These are phyloP conservation scores for Ambrosia artemisiifolia DNA, from an alignment of 129 eudicot species.

Conservation along the genomic window DNA sequence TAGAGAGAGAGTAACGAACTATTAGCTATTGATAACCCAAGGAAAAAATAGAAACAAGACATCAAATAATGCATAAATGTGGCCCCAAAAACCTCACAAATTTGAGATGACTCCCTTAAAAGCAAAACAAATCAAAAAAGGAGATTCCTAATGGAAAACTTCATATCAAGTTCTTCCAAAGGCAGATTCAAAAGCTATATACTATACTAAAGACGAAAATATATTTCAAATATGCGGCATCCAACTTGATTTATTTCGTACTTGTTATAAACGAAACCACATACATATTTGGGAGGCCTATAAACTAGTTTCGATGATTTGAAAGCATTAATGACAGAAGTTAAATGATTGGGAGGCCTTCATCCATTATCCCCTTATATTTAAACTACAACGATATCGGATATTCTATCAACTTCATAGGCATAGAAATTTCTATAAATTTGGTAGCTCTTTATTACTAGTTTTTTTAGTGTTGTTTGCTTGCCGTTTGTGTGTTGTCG, in stretches of 20 bases:
- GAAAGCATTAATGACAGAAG: neutral
- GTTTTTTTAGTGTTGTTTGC: too few relatives aligned
- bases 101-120: constrained; percentile 26
- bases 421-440: too few relatives aligned
- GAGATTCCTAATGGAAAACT: too few relatives aligned
- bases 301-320: neutral
- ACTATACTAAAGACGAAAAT: too few relatives aligned
- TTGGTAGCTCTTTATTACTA: too few relatives aligned
- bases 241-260: too few relatives aligned
- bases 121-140: constrained; percentile 18
- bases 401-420: too few relatives aligned
- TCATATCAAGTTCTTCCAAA: too few relatives aligned
- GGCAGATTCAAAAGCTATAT: too few relatives aligned
- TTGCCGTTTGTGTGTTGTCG: too few relatives aligned
- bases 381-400: too few relatives aligned
- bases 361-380: neutral
- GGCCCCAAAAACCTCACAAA: constrained; percentile 26
- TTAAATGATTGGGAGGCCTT: neutral
- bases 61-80: constrained; percentile 18
- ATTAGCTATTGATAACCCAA: constrained; percentile 2
- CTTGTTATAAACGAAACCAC: neutral
- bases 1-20: constrained; percentile 10
- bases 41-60: constrained; percentile 25
- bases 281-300: neutral
- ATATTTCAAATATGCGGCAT: too few relatives aligned